Percentiles rank a stretch among this genome's conserved stretches.
These are phyloP conservation scores for Neospermospora avenae DNA, from an alignment of 2,329 filamentous ascomycete genomes.

Conservation along the genomic window DNA sequence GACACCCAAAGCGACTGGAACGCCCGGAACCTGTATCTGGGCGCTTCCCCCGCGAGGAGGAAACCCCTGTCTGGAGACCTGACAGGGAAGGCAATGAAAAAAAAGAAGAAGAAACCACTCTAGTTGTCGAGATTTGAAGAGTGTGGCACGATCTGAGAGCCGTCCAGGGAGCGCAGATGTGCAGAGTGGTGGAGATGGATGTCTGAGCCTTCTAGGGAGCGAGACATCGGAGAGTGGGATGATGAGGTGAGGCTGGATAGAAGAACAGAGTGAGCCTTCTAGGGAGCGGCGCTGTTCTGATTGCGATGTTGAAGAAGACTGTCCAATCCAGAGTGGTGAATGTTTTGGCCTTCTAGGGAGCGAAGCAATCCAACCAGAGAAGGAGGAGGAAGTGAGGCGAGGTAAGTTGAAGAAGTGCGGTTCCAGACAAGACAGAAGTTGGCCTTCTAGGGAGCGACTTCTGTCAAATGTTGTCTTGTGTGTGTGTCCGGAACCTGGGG, in stretches of 20 bases:
- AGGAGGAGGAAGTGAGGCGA: neutral
- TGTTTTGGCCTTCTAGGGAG: conserved; percentile 3
- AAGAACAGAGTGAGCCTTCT: no score
- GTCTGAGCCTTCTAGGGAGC: conserved; percentile 5
- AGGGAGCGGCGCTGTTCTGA: no score
- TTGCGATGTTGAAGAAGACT: no score
- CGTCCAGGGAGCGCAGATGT: neutral
- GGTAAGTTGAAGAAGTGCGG: neutral
- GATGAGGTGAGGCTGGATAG: no score
- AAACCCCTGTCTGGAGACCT: neutral
- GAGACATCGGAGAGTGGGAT: neutral
- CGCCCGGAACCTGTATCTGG: neutral
- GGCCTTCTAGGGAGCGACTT: neutral
- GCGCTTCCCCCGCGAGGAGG: neutral
- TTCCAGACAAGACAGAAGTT: neutral
- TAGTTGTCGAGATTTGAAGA: neutral
- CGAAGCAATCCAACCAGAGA: neutral
- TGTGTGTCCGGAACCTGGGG: neutral
- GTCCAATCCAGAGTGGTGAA: neutral
- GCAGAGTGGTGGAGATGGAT: neutral
- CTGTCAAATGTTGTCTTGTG: neutral
- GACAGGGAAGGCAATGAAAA: neutral
- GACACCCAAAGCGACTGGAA: conserved; percentile 3
- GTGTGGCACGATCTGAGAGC: neutral
- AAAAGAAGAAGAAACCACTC: neutral